Conservation (phyloP, 2,329 filamentous ascomycete genomes). For the Intubia oerlemansii region DNA sequence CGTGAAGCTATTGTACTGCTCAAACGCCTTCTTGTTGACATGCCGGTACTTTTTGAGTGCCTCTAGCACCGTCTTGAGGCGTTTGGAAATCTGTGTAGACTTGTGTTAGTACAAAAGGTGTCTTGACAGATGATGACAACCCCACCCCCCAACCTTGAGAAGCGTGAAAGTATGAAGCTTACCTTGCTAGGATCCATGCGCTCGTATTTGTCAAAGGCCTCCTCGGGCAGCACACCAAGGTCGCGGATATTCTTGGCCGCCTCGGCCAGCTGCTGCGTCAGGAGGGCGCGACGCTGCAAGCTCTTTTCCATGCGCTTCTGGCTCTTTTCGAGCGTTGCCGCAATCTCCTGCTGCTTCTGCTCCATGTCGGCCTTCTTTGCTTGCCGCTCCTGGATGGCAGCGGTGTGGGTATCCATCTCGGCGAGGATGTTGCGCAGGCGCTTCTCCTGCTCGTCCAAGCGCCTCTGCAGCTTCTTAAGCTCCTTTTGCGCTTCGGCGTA, state of each 20-base stretch:
- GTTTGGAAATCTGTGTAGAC: slow-evolving; percentile 31
- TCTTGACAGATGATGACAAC: no score
- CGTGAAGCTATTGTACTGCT: slow-evolving; percentile 96
- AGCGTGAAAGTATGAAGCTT: no score
- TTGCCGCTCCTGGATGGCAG: slow-evolving; percentile 34
- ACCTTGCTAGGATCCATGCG: slow-evolving; percentile 61
- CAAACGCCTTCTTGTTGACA: slow-evolving; percentile 98
- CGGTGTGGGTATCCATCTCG: slow-evolving; percentile 34
- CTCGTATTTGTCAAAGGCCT: slow-evolving; percentile 81
- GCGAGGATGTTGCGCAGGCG: slow-evolving; percentile 56
- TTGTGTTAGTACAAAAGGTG: no score
- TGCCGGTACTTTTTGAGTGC: slow-evolving; percentile 90
- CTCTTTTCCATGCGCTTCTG: slow-evolving; percentile 85
- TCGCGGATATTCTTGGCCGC: slow-evolving; percentile 79
- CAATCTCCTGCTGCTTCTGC: slow-evolving; percentile 52
- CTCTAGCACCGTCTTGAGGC: slow-evolving; percentile 79
- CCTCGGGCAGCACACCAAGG: slow-evolving; percentile 78
- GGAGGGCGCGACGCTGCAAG: slow-evolving; percentile 65
- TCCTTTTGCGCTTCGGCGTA: slow-evolving; percentile 49
- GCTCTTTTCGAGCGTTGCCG: slow-evolving; percentile 58
- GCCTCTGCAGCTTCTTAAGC: slow-evolving; percentile 54
- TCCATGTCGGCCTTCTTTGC: slow-evolving; percentile 39
- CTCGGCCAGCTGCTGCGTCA: slow-evolving; percentile 58
- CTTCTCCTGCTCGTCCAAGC: slow-evolving; percentile 41
- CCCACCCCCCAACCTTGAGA: no score